Base-by-base conservation (phyloP, 208 protist species). In the Leishmania braziliensis region DNA sequence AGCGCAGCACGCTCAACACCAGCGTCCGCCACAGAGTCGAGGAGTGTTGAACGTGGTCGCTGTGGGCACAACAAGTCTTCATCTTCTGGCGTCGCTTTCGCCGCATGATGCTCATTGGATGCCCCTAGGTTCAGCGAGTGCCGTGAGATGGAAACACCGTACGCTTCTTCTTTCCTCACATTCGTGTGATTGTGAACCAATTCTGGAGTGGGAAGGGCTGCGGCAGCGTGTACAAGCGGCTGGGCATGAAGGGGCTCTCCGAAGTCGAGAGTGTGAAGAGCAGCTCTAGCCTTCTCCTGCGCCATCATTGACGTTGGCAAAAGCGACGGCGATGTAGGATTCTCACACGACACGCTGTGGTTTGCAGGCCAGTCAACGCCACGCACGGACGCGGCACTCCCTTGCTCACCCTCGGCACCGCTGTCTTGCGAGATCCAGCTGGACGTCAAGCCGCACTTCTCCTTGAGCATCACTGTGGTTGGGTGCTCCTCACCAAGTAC, bases 381-480 rank as follows among this genome's bases (percentile, higher is more conserved):
- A 23, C 20, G 5, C 12, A n/a, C 33, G 12, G 29, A 16, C 5
- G 50, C 39, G 29, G n/a, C 8, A 2, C 16, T 20, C 10, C 5
- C 8, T 5, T 23, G 9, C 0, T 12, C 51, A 23, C 0, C 51
- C 10, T n/a, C 53, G 1, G 73, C 36, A 26, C 48, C 16, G 51
- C 16, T 43, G 69, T 33, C 58, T 54, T 29, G 46, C 14, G 63
- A 12, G 62, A 90, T 83, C 87, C 88, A 92, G 69, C 36, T 60
- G 8, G 78, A 58, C 6, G 88, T 81, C 72, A 92, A 80, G 50
- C 85, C 89, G 70, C 93, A 97, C 75, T 91, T 90, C 50, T 91
- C 86, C 43, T 85, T 85, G 58, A 97, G 83, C 84, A 95, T 90
- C 4, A 77, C 39, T 0, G 95, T 97, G 12, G 91, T 97, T 12